These are phyloP conservation scores for Chaetomiaceae sp. DNA, from an alignment of 2,329 filamentous ascomycete species.

Conservation along the genomic window DNA sequence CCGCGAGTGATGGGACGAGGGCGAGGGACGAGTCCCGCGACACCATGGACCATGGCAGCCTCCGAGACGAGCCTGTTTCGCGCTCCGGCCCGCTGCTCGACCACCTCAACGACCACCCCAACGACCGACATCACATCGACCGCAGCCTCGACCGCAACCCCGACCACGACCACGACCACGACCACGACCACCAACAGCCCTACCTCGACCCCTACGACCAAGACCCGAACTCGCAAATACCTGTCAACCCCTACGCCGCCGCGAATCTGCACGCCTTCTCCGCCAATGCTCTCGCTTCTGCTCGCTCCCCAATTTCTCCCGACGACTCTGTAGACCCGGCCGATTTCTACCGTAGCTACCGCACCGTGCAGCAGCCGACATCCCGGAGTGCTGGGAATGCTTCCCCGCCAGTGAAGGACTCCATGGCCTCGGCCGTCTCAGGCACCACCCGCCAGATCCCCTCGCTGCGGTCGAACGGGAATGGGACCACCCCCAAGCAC, in stretches of 20 bases:
- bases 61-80: slow-evolving; percentile 25
- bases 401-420: slow-evolving; percentile 28
- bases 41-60: slow-evolving; percentile 27
- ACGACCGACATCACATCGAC: background rate
- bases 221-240: slow-evolving; percentile 16
- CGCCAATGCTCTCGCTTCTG: slow-evolving; percentile 23
- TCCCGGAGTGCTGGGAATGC: slow-evolving; percentile 19
- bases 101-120: slow-evolving; percentile 10
- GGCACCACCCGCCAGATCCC: slow-evolving; percentile 37
- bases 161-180: background rate
- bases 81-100: slow-evolving; percentile 20
- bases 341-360: slow-evolving; percentile 52
- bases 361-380: slow-evolving; percentile 33
- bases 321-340: slow-evolving; percentile 45
- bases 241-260: slow-evolving; percentile 35
- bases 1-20: slow-evolving; percentile 20
- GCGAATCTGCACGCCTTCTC: slow-evolving; percentile 36
- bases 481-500: slow-evolving; percentile 46
- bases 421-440: slow-evolving; percentile 38
- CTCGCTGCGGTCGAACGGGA: slow-evolving; percentile 45
- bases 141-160: background rate
- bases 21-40: slow-evolving; percentile 7
- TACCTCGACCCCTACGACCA: slow-evolving; percentile 12
- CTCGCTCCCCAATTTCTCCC: slow-evolving; percentile 5
- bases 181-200: slow-evolving; percentile 5